phyloP scores from a whole-genome alignment of 495 filamentous ascomycete species.

The Neurospora sp. region DNA sequence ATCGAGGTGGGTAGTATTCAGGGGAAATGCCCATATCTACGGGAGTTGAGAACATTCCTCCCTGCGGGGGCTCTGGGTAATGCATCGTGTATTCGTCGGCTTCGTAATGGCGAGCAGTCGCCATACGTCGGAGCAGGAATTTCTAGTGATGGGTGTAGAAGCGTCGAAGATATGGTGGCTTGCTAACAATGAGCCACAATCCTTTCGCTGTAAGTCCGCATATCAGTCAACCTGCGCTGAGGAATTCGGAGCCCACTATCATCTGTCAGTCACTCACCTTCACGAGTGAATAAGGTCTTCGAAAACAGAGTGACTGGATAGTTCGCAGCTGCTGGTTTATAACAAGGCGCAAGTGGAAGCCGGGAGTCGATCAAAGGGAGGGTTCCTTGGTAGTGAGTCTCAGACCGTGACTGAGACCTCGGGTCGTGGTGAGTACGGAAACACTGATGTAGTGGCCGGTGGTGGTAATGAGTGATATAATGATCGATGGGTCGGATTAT shows the following conservation, averaged over 20 bases:
- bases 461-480: neutral
- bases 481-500: neutral
- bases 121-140: constrained; percentile 5
- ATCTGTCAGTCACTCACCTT: neutral
- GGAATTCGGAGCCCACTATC: neutral
- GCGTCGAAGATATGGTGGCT: neutral
- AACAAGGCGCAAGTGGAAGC: neutral
- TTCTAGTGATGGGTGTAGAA: neutral
- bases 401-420: neutral
- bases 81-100: constrained; percentile 31
- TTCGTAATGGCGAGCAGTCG: constrained; percentile 14
- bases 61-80: constrained; percentile 34
- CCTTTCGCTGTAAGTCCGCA: neutral
- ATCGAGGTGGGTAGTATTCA: constrained; percentile 28
- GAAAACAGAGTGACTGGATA: neutral
- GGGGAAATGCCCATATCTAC: constrained; percentile 36
- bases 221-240: neutral
- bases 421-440: neutral
- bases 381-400: neutral
- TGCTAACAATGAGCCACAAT: neutral
- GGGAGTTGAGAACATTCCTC: constrained; percentile 22
- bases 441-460: neutral
- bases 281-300: neutral
- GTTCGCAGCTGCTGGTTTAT: neutral
- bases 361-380: neutral